Percentiles rank a stretch among this genome's conserved stretches.
phyloP scores from a whole-genome alignment of 2,329 filamentous ascomycete species.

The Pseudopyricularia cyperi region DNA sequence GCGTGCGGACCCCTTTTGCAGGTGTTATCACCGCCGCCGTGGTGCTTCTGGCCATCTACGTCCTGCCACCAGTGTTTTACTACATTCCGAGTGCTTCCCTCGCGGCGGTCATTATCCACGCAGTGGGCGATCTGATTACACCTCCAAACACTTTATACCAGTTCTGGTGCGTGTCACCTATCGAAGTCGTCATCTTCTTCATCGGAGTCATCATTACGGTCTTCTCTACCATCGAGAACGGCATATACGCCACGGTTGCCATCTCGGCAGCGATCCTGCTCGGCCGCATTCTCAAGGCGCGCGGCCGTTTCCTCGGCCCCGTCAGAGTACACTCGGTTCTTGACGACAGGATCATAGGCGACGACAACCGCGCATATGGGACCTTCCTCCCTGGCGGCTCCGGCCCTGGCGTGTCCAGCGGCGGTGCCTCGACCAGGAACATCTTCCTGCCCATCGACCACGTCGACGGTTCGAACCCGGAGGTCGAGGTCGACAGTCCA shows the following conservation, averaged over 20 bases:
- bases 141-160: conserved; percentile 84
- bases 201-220: conserved; percentile 82
- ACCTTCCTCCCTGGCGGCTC: conserved; percentile 29
- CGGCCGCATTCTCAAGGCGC: conserved; percentile 71
- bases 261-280: conserved; percentile 67
- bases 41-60: conserved; percentile 67
- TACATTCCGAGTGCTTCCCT: conserved; percentile 64
- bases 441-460: conserved; percentile 82
- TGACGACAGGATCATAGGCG: conserved; percentile 58
- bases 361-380: conserved; percentile 43
- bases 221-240: conserved; percentile 80
- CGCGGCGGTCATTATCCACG: conserved; percentile 70
- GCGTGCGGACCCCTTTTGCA: conserved; percentile 66
- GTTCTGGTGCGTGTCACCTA: conserved; percentile 85
- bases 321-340: conserved; percentile 76
- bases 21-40: conserved; percentile 67
- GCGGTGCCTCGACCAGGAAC: conserved; percentile 44
- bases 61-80: conserved; percentile 64
- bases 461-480: conserved; percentile 80
- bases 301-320: conserved; percentile 70
- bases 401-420: conserved; percentile 12
- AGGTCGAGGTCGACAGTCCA: conserved; percentile 64
- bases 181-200: conserved; percentile 90
- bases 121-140: conserved; percentile 73
- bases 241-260: conserved; percentile 76